Percentiles rank a stretch among this genome's conserved stretches.
phyloP scores from a whole-genome alignment of 371 early-diverging fungal genomes.

The Chytridium lagenaria region DNA sequence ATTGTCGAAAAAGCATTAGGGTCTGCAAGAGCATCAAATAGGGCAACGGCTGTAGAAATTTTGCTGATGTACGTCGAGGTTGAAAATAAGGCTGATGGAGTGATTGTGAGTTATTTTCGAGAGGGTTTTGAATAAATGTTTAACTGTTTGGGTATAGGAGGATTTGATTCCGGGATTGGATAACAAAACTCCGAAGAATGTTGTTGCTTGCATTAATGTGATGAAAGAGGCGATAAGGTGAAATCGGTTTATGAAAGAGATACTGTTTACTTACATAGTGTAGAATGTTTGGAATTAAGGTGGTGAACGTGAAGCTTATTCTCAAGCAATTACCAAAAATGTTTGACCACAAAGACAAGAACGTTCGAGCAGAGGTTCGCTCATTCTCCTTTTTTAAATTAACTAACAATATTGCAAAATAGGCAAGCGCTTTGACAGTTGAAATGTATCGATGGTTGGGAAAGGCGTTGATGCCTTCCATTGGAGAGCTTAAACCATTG shows the following conservation, averaged over 20 bases:
- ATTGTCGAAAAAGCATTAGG: conserved; percentile 90
- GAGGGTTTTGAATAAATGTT: neutral
- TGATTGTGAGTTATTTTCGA: conserved; percentile 66
- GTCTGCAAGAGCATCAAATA: conserved; percentile 81
- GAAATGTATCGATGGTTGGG: conserved; percentile 86
- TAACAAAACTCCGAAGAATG: conserved; percentile 92
- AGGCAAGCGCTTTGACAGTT: conserved; percentile 72
- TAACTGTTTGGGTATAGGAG: conserved; percentile 60
- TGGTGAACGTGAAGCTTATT: conserved; percentile 79
- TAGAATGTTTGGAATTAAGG: conserved; percentile 80
- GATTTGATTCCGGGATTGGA: conserved; percentile 75
- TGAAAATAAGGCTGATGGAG: conserved; percentile 76
- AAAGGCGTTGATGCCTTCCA: conserved; percentile 66
- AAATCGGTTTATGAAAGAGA: neutral
- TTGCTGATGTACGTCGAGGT: conserved; percentile 86
- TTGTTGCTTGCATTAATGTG: conserved; percentile 74
- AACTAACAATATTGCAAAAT: neutral
- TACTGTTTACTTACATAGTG: neutral
- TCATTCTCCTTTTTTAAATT: too few relatives aligned
- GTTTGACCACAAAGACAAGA: conserved; percentile 92
- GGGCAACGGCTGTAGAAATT: conserved; percentile 77
- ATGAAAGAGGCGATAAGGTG: conserved; percentile 77
- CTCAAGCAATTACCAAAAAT: conserved; percentile 84
- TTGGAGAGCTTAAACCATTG: conserved; percentile 69
- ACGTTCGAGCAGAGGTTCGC: conserved; percentile 86